phyloP scores from a whole-genome alignment of 768 basidiomycete species.

The Tylopilus felleus region DNA sequence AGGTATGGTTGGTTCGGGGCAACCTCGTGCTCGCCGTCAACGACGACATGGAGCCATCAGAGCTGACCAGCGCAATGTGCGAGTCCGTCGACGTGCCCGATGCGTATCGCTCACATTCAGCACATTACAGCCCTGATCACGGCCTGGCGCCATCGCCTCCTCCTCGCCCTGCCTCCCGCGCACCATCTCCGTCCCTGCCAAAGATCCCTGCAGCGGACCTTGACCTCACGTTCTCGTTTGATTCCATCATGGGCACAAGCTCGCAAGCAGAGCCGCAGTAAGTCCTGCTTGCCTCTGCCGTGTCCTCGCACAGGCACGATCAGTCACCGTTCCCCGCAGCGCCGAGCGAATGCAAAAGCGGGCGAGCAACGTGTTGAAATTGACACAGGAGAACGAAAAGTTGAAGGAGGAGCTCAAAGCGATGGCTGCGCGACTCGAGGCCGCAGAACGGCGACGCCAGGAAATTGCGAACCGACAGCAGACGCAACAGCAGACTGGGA shows the following conservation, averaged over 20 bases:
- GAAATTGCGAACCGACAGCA: slow-evolving; percentile 41
- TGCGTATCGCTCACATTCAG: slow-evolving; percentile 18
- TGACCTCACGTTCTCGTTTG: slow-evolving; percentile 41
- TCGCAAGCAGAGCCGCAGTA: slow-evolving; percentile 39
- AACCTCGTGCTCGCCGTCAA: slow-evolving; percentile 26
- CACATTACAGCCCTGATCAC: slow-evolving; percentile 20
- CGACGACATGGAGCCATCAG: slow-evolving; percentile 28
- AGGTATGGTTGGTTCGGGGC: neutral
- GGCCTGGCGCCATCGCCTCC: slow-evolving; percentile 19
- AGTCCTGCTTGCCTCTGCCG: slow-evolving; percentile 34
- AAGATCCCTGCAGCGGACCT: slow-evolving; percentile 51
- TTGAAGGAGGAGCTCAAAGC: slow-evolving; percentile 71
- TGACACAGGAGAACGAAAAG: slow-evolving; percentile 77
- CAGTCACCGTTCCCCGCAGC: slow-evolving; percentile 30
- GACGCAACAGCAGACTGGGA: slow-evolving; percentile 9
- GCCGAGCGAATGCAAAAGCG: slow-evolving; percentile 55
- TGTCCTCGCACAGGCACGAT: slow-evolving; percentile 26
- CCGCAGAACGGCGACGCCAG: slow-evolving; percentile 60
- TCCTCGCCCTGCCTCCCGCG: slow-evolving; percentile 18
- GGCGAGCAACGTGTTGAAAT: slow-evolving; percentile 71
- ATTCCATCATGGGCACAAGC: slow-evolving; percentile 38
- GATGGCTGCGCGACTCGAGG: slow-evolving; percentile 72
- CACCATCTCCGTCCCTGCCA: slow-evolving; percentile 40
- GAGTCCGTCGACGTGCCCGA: slow-evolving; percentile 9
- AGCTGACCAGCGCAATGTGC: slow-evolving; percentile 21